Evolutionary conservation across 2,329 filamentous ascomycete genomes (phyloP), one percentile per base, ranked within the genome.

Genomic region (Tolypocladium paradoxum): DNA sequence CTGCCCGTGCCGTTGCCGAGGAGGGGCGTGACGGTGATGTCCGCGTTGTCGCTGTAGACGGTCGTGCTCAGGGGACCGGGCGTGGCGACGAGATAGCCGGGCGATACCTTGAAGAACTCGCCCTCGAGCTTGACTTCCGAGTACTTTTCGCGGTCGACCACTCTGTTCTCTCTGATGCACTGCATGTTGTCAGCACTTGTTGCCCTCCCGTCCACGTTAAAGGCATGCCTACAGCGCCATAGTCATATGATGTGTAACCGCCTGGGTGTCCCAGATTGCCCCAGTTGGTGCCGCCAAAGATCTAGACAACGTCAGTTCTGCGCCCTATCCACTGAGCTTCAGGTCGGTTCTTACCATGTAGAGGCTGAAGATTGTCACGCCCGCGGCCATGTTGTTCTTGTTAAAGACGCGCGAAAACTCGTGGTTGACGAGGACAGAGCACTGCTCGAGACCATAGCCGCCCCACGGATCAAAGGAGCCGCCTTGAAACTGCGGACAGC

Each of bases 281-380:
- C 88, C 88, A 92, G 64, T 92, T 93, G 0, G 88, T 91, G 6
- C 88, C 88, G 16, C 88, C 88, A 58, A 78, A 88, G 1, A 78
- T 83, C 78, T 80, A 35, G 2, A 16, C 34, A 37, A 49, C 57
- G 7, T 35, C 22, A 36, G 52, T 11, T 20, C 27, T 33, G n/a
- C 2, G 2, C 9, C 6, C 18, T 14, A 3, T 6, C 14, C 9
- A 1, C 16, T 20, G 5, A 2, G 9, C 8, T 20, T 18, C 27
- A 20, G 5, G 12, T 4, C 9, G 3, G 11, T 18, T 1, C 50
- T 58, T 63, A 83, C 82, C 88, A 91, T 91, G 65, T 90, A 91
- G 1, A 89, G 62, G 59, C 84, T 90, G 54, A 90, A 72, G 8
- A 92, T 79, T 0, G 79, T 82, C 3, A 84, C 77, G 0, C 82